These are phyloP conservation scores for Cutaneotrichosporon sp. DNA, from an alignment of 1,284 basidiomycete species.

Conservation along the genomic window DNA sequence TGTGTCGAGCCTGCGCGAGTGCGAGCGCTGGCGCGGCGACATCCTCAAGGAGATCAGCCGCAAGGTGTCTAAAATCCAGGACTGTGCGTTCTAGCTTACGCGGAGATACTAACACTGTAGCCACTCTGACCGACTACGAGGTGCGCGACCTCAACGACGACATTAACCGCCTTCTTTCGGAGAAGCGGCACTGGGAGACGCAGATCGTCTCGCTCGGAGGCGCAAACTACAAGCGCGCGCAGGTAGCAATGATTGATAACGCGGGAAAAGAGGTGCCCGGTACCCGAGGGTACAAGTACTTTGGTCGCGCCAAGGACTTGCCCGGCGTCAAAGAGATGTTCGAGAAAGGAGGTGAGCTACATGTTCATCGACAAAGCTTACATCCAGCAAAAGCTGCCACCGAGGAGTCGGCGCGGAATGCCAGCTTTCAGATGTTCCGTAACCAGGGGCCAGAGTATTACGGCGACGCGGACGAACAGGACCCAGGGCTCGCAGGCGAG, in stretches of 20 bases:
- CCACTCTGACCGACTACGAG: slow-evolving; percentile 90
- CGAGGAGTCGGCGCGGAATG: slow-evolving; percentile 64
- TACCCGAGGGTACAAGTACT: slow-evolving; percentile 99
- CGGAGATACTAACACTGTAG: slow-evolving; percentile 48
- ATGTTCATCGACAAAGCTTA: neutral
- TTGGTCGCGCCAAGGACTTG: slow-evolving; percentile 92
- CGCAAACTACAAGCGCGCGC: slow-evolving; percentile 87
- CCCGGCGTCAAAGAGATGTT: slow-evolving; percentile 95
- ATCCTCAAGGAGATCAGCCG: slow-evolving; percentile 88
- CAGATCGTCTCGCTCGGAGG: slow-evolving; percentile 92
- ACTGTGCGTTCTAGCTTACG: slow-evolving; percentile 61
- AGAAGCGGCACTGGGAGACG: slow-evolving; percentile 96
- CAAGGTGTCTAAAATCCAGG: slow-evolving; percentile 97
- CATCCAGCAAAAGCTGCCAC: slow-evolving; percentile 63
- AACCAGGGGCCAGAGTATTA: slow-evolving; percentile 84
- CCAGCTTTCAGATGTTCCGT: slow-evolving; percentile 81
- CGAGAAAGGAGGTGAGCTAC: slow-evolving; percentile 61
- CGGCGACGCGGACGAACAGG: slow-evolving; percentile 83
- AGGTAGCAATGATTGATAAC: slow-evolving; percentile 80
- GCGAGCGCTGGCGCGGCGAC: slow-evolving; percentile 92
- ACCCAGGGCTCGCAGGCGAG: slow-evolving; percentile 62
- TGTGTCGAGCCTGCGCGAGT: slow-evolving; percentile 85
- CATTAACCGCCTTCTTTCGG: slow-evolving; percentile 91
- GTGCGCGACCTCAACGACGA: slow-evolving; percentile 95
- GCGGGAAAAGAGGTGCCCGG: slow-evolving; percentile 93